Evolutionary conservation across 1,284 basidiomycete species (phyloP), one percentile per base, ranked within the genome.

Genomic region (Fomitiporia mediterranea): DNA sequence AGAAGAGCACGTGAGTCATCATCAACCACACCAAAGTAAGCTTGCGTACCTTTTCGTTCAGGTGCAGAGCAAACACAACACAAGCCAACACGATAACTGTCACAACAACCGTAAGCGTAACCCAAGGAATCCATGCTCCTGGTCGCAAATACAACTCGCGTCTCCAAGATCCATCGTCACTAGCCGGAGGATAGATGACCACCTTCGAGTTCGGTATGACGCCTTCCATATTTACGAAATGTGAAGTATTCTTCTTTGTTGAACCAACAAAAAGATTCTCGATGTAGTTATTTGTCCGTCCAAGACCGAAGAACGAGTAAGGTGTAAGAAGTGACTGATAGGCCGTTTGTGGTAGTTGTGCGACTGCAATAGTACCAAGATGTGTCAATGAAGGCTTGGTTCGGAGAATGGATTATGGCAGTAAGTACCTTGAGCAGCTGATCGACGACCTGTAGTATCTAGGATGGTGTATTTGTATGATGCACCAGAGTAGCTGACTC

Each of bases 241-340:
- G 90, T 44, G 84, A 69, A 37, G 71, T 64, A 3, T 77, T 21
- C 61, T 90, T 84, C 28, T 91, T 79, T 2, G 93, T 95, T 1
- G 91, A 87, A 11, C 94, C 94, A 7, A 96, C 89, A 67, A 94
- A 94, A 3, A 97, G 79, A 67, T 94, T 95, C 76, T 99, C 97
- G 66, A 99, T 93, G 72, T 99, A 99, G 70, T 99, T 99, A 74
- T 99, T 99, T n/a, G 96, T 99, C 42, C 97, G 83, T 0, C 97
- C 97, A 2, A 99, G 84, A 0, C 97, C 97, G 67, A 99, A 93
- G 79, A 95, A 98, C 2, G 92, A 84, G 67, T 98, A 98, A 0
- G 97, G 96, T 1, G 92, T 89, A 50, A 87, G 81, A 8, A 99
- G 81, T 7, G 94, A 78, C 50, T 96, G 89, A 67, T 98, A 98